Conservation (phyloP, 192 early-diverging fungal species). For the Coemansia sp. region DNA sequence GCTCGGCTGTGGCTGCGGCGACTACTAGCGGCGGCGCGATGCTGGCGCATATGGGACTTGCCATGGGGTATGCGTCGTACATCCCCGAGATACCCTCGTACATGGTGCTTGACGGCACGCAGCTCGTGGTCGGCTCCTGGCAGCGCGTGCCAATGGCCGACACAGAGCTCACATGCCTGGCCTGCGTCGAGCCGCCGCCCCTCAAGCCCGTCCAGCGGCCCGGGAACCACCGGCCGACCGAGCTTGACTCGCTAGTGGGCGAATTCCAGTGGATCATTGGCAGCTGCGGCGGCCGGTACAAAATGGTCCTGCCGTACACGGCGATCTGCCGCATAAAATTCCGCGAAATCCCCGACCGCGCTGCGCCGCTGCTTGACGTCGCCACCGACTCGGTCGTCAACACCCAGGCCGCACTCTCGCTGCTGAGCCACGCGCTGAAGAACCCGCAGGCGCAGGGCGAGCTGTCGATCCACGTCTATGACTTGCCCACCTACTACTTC, state of each 20-base stretch:
- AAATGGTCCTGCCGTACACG: conserved; percentile 54
- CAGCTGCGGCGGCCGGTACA: conserved; percentile 49
- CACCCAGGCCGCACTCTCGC: conserved; percentile 38
- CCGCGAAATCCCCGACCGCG: conserved; percentile 45
- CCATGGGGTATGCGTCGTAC: conserved; percentile 23
- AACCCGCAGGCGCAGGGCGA: conserved; percentile 48
- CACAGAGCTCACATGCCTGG: conserved; percentile 50
- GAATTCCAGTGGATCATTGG: conserved; percentile 58
- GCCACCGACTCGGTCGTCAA: conserved; percentile 35
- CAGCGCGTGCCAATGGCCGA: conserved; percentile 46
- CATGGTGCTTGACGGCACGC: conserved; percentile 43
- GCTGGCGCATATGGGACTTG: conserved; percentile 1
- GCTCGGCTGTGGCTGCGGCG: neutral
- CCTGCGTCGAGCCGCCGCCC: conserved; percentile 50
- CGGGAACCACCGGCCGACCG: conserved; percentile 52
- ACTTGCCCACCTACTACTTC: conserved; percentile 39
- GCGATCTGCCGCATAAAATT: conserved; percentile 48
- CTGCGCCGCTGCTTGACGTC: conserved; percentile 30
- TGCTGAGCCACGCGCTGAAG: conserved; percentile 39
- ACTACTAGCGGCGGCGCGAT: neutral
- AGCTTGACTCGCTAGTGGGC: conserved; percentile 53
- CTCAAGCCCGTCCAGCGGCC: conserved; percentile 54
- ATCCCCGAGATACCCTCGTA: conserved; percentile 51
- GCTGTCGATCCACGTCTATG: conserved; percentile 51
- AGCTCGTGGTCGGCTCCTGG: conserved; percentile 50